phyloP scores from a whole-genome alignment of 495 filamentous ascomycete species.

The Penicillium argentinense region DNA sequence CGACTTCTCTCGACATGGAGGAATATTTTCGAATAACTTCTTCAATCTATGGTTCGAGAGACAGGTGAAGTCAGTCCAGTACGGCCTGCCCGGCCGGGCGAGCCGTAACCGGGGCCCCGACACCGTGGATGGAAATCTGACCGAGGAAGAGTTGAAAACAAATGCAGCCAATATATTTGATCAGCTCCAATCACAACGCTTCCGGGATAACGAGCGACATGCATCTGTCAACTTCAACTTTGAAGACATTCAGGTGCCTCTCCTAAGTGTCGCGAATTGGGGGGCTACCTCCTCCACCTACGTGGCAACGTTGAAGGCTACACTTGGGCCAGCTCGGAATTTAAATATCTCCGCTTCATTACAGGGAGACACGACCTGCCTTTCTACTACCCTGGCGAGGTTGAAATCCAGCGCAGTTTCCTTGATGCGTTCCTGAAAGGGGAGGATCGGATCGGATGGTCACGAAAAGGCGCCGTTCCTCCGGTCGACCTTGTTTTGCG shows the following conservation, averaged over 20 bases:
- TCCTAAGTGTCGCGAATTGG: slow-evolving; percentile 63
- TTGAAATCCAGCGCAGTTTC: slow-evolving; percentile 63
- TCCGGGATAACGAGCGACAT: slow-evolving; percentile 61
- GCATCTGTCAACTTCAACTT: slow-evolving; percentile 37
- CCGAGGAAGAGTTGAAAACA: slow-evolving; percentile 37
- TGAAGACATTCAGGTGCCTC: slow-evolving; percentile 57
- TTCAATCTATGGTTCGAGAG: slow-evolving; percentile 66
- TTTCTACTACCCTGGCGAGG: slow-evolving; percentile 67
- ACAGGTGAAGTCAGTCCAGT: slow-evolving; percentile 61
- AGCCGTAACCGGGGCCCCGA: slow-evolving; percentile 44
- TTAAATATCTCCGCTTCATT: slow-evolving; percentile 67
- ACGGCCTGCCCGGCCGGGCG: slow-evolving; percentile 47
- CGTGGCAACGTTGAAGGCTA: slow-evolving; percentile 65
- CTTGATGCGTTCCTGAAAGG: slow-evolving; percentile 67
- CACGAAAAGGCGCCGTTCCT: slow-evolving; percentile 51
- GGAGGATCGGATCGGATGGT: slow-evolving; percentile 60
- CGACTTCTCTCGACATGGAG: slow-evolving; percentile 61
- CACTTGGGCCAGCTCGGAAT: slow-evolving; percentile 52
- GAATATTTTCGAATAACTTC: slow-evolving; percentile 62
- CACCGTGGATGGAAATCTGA: slow-evolving; percentile 62
- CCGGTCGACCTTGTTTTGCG: slow-evolving; percentile 57
- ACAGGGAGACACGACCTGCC: slow-evolving; percentile 69
- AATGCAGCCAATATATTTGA: no score
- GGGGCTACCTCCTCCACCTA: slow-evolving; percentile 59
- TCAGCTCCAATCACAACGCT: slow-evolving; percentile 22